Evolutionary conservation across 495 filamentous ascomycete genomes (phyloP).

Genomic region (Elasticomyces elasticus): DNA sequence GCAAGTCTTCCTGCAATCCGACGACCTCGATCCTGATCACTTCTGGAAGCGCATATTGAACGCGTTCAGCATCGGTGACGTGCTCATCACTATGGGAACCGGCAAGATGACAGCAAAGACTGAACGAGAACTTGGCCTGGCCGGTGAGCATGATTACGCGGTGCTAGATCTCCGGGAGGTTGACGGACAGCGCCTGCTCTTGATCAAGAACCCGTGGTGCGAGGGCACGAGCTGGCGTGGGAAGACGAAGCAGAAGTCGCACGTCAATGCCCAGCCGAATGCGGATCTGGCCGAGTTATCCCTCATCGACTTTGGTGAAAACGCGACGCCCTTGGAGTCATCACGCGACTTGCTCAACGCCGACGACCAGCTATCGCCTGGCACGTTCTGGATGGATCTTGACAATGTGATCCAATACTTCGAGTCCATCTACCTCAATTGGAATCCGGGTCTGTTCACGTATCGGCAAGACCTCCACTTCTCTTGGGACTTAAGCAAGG

Average conservation of each 20-base stretch:
- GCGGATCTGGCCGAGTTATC: neutral
- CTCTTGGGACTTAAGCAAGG: constrained; percentile 63
- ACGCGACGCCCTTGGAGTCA: constrained; percentile 5
- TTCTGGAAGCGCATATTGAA: constrained; percentile 71
- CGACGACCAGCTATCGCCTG: constrained; percentile 40
- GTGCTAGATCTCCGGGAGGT: constrained; percentile 68
- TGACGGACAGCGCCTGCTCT: constrained; percentile 51
- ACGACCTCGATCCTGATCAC: constrained; percentile 61
- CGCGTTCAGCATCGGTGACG: constrained; percentile 67
- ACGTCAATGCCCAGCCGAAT: neutral
- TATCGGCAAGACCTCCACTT: constrained; percentile 84
- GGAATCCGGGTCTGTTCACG: constrained; percentile 81
- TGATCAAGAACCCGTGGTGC: constrained; percentile 95
- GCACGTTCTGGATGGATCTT: constrained; percentile 85
- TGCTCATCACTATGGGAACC: constrained; percentile 82
- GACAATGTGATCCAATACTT: constrained; percentile 81
- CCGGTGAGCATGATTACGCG: constrained; percentile 87
- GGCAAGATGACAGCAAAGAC: constrained; percentile 63
- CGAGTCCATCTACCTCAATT: constrained; percentile 91
- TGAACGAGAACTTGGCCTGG: constrained; percentile 70
- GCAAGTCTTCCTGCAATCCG: constrained; percentile 76
- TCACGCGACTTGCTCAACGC: constrained; percentile 18
- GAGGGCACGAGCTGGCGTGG: constrained; percentile 63
- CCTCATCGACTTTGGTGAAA: neutral
- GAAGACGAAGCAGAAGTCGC: constrained; percentile 10